A percentile compares a stretch with the other conserved stretches of the same genome.
phyloP scores from a whole-genome alignment of 1,139 yeast species.

The Nakaseomyces nivariensis region DNA sequence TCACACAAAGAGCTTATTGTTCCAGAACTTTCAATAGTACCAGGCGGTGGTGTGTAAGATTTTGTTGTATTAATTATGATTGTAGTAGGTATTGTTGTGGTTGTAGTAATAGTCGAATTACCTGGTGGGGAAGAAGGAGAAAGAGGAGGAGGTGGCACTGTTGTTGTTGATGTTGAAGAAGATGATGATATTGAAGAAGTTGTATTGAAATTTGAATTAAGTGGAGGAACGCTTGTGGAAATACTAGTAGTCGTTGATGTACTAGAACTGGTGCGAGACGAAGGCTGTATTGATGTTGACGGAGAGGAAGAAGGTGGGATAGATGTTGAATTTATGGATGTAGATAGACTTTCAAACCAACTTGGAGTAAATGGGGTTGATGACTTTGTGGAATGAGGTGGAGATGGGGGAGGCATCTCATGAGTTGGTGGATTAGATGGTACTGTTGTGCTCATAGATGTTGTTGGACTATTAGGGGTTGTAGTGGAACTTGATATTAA shows the following conservation, averaged over 20 bases:
- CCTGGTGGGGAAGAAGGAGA: conserved; percentile 5
- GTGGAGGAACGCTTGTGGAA: neutral
- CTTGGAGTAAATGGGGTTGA: neutral
- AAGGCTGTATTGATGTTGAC: neutral
- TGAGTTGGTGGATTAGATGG: neutral
- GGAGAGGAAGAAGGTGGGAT: conserved; percentile 8
- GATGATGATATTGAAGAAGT: neutral
- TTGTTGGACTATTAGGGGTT: neutral
- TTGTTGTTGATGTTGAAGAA: conserved; percentile 9
- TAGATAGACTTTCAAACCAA: conserved; percentile 8
- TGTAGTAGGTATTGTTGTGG: conserved; percentile 9
- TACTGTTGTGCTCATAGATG: neutral
- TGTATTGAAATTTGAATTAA: neutral
- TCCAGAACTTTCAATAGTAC: neutral
- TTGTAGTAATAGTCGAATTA: conserved; percentile 7
- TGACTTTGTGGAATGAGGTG: too few species aligned
- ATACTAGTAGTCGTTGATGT: neutral
- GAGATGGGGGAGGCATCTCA: neutral
- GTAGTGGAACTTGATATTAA: neutral
- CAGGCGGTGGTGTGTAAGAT: neutral
- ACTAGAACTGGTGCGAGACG: neutral
- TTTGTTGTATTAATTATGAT: neutral
- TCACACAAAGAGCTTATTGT: neutral
- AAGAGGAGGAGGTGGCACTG: conserved; percentile 4
- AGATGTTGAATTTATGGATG: conserved; percentile 7